Evolutionary conservation across 164 flowering plant species (phyloP), one percentile per base, ranked within the genome.

Genomic region (Vitis rupestris): DNA sequence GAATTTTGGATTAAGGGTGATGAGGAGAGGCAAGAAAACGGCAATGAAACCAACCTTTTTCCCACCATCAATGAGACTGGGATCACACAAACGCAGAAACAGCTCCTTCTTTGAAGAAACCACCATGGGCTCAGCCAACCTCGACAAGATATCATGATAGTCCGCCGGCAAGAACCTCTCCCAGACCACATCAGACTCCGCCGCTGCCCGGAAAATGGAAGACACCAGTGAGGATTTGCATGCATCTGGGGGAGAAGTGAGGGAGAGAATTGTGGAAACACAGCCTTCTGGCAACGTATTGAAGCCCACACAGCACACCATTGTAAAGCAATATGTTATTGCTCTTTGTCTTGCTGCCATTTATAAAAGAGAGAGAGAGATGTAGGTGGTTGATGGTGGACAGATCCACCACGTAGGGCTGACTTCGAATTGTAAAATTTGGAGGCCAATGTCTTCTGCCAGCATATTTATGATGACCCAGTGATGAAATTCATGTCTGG

Each of bases 121-220:
- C 10, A 5, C 10, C 1, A 72, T 8, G 2, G 76, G 64, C 30
- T 60, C 16, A 30, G 50, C 62, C 0, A 64, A 59, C 8, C 63
- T 61, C 0, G 79, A 66, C 17, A 81, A 16, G 17, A 84, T 69
- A 0, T 76, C 61, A 2, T 16, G 29, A 61, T 68, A 80, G 73
- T 86, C 80, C 0, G 75, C 31, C 19, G 86, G 86, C 47, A 80
- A 71, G 53, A 86, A 86, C 9, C 51, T 76, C 50, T 70, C 80
- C 86, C 89, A 86, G 1, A 82, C 76, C 1, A 66, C 9, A 65
- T 86, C 86, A 1, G 83, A 80, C 10, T 74, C 82, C 0, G 72
- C 65, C 0, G 80, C 85, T 0, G 75, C 74, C 17, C 79, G 75
- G 47, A 84, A 76, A 2, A 51, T 13, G 0, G 82, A 49, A 0